Conservation (phyloP, 108 stramenopile genomes). For the Tribonema minus region DNA sequence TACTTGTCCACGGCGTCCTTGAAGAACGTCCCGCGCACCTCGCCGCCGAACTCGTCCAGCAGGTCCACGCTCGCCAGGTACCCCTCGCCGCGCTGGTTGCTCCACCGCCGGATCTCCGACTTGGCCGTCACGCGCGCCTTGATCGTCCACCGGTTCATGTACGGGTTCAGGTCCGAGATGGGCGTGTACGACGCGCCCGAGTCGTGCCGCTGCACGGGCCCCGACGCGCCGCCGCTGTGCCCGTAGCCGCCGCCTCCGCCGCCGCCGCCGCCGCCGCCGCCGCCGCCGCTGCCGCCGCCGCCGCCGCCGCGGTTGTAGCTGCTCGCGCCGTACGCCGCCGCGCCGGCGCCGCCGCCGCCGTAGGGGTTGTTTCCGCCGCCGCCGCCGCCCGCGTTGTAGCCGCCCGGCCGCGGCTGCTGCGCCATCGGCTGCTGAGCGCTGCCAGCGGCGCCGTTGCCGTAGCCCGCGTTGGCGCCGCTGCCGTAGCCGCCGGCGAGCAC, state of each 20-base stretch:
- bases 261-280: too few relatives aligned
- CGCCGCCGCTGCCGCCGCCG: background rate
- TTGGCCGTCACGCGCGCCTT: constrained; percentile 71
- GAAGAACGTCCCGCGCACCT: constrained; percentile 91
- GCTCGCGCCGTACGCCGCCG: constrained; percentile 2
- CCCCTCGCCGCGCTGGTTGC: constrained; percentile 83
- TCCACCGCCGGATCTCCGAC: constrained; percentile 74
- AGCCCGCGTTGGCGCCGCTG: too few relatives aligned
- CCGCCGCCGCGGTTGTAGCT: constrained; percentile 11
- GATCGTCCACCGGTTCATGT: constrained; percentile 80
- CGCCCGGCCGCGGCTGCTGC: too few relatives aligned
- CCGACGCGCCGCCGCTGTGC: constrained; percentile 1
- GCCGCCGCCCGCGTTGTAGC: too few relatives aligned
- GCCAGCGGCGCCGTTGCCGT: too few relatives aligned
- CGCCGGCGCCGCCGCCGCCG: background rate
- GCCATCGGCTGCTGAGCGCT: too few relatives aligned
- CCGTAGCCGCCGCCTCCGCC: background rate
- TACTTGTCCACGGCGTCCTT: constrained; percentile 90
- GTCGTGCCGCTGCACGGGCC: constrained; percentile 26
- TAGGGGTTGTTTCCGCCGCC: constrained; percentile 10
- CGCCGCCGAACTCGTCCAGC: constrained; percentile 73
- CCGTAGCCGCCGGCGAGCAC: too few relatives aligned
- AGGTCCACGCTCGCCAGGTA: constrained; percentile 76
- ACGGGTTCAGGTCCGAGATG: constrained; percentile 85
- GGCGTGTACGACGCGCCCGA: constrained; percentile 33